Percentiles rank a stretch among this genome's conserved stretches.
Evolutionary conservation across 139 green algal species (phyloP).

Genomic region (Chlorella sp.): DNA sequence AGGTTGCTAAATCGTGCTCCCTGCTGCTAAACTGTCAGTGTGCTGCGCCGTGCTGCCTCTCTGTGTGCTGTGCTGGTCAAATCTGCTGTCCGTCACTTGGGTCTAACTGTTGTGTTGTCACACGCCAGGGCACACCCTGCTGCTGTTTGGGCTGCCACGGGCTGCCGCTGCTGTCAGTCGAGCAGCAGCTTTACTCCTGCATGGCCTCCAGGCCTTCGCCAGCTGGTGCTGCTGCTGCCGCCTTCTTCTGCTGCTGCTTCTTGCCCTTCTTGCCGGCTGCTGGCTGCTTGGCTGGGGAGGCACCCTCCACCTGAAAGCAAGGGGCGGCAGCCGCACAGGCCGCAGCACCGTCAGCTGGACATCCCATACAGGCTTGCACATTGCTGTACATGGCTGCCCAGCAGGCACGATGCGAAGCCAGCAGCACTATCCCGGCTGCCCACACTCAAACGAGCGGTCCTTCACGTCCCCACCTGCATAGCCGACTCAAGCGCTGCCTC

Average conservation of each 20-base stretch:
- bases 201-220: background rate
- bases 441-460: no score
- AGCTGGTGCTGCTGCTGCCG: background rate
- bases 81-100: background rate
- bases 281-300: background rate
- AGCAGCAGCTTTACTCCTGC: slow-evolving; percentile 15
- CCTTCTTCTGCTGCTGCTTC: slow-evolving; percentile 23
- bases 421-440: no score
- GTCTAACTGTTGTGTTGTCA: no score
- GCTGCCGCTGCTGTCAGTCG: no score
- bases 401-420: no score
- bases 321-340: no score
- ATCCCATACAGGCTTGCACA: no score
- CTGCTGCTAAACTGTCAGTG: background rate
- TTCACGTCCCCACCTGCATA: slow-evolving; percentile 34
- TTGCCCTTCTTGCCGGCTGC: slow-evolving; percentile 14
- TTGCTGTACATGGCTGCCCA: no score
- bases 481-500: slow-evolving; percentile 50
- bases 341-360: no score
- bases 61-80: background rate
- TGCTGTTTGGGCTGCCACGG: no score
- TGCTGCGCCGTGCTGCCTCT: background rate
- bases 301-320: background rate
- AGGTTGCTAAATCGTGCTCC: background rate
- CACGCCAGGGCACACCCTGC: no score